phyloP scores from a whole-genome alignment of 371 early-diverging fungal genomes.

The Rhizopus delemar region DNA sequence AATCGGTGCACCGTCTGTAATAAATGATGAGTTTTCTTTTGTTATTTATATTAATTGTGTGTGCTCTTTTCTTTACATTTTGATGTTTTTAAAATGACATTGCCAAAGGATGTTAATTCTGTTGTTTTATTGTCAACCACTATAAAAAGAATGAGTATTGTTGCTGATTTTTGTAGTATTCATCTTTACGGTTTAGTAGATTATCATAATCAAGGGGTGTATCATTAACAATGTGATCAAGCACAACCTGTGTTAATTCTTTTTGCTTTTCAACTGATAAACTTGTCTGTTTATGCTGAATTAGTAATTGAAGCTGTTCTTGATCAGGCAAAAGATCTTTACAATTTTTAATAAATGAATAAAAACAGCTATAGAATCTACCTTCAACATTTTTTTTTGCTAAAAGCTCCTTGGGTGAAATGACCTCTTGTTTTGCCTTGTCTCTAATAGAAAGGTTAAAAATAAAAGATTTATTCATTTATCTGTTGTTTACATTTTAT shows the following conservation, averaged over 20 bases:
- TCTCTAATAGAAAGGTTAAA: constrained; percentile 1
- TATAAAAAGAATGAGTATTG: constrained; percentile 5
- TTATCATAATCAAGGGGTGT: constrained; percentile 2
- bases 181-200: constrained; percentile 22
- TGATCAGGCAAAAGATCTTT: constrained; percentile 39
- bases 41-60: background rate
- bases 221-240: constrained; percentile 22
- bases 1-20: constrained; percentile 34
- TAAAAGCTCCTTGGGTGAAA: constrained; percentile 12
- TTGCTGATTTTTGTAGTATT: background rate
- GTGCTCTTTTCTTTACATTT: constrained; percentile 20
- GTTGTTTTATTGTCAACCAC: constrained; percentile 20
- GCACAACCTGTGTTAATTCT: constrained; percentile 12
- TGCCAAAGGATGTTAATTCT: constrained; percentile 26
- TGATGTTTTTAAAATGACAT: constrained; percentile 25
- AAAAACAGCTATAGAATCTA: background rate
- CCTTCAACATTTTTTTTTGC: constrained; percentile 21
- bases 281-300: constrained; percentile 26
- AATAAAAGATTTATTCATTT: no score
- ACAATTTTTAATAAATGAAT: background rate
- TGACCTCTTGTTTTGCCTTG: constrained; percentile 6
- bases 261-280: constrained; percentile 36
- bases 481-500: constrained; percentile 14
- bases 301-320: constrained; percentile 21
- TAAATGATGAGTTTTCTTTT: background rate